A percentile compares a stretch with the other conserved stretches of the same genome.
Conservation (phyloP, 2,329 filamentous ascomycete genomes). For the Venturia oleaginea region DNA sequence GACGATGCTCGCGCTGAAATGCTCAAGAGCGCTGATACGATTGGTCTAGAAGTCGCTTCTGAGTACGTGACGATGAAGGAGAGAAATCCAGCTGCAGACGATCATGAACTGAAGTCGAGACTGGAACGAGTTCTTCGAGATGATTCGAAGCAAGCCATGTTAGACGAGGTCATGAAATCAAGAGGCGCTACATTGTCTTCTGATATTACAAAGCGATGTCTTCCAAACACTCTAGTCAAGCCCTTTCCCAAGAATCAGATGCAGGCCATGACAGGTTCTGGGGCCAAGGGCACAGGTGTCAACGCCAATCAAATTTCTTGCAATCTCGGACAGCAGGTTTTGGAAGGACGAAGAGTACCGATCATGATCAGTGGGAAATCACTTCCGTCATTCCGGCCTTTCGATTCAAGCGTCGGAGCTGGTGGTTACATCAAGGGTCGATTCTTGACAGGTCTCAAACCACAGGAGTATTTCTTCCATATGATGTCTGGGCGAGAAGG, state of each 20-base stretch:
- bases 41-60: constrained; percentile 72
- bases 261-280: constrained; percentile 96
- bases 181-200: constrained; percentile 63
- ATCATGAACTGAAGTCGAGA: constrained; percentile 64
- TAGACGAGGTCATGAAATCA: constrained; percentile 81
- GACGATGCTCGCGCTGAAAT: constrained; percentile 62
- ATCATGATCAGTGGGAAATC: constrained; percentile 98
- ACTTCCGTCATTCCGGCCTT: constrained; percentile 85
- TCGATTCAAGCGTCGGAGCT: constrained; percentile 78
- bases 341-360: constrained; percentile 90
- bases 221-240: constrained; percentile 78
- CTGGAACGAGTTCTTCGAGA: constrained; percentile 87
- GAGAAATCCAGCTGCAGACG: constrained; percentile 49
- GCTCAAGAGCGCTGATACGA: constrained; percentile 54
- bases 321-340: constrained; percentile 90
- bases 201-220: constrained; percentile 65
- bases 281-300: constrained; percentile 85
- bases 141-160: constrained; percentile 77
- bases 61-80: constrained; percentile 80
- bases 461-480: constrained; percentile 98
- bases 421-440: constrained; percentile 91
- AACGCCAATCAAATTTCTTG: constrained; percentile 98
- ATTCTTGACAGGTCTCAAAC: constrained; percentile 94
- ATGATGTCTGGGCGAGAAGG: constrained; percentile 98
- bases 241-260: constrained; percentile 95